Conservation (phyloP, 2,329 filamentous ascomycete species). For the Harringtonia lauricola region DNA sequence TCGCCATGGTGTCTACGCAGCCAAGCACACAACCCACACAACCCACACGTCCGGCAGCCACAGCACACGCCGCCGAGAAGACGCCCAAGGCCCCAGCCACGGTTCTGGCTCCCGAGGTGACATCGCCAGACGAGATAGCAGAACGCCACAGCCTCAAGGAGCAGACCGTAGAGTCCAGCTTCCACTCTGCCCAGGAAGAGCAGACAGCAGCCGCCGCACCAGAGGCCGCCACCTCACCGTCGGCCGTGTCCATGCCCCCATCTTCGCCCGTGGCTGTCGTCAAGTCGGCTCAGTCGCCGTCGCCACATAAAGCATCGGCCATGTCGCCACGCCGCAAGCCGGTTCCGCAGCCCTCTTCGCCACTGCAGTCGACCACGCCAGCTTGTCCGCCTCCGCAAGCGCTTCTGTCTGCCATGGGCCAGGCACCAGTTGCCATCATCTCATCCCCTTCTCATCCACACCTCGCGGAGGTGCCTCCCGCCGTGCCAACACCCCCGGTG, state of each 20-base stretch:
- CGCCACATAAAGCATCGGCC: neutral
- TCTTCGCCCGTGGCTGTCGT: slow-evolving; percentile 10
- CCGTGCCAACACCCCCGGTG: slow-evolving; percentile 5
- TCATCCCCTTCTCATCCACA: neutral
- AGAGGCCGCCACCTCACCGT: neutral
- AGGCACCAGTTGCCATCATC: neutral
- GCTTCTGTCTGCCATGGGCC: slow-evolving; percentile 7
- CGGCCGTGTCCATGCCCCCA: neutral
- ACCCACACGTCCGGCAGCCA: neutral
- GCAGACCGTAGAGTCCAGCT: slow-evolving; percentile 25
- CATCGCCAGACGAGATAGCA: slow-evolving; percentile 5
- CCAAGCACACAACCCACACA: slow-evolving; percentile 1
- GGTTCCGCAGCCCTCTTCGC: slow-evolving; percentile 6
- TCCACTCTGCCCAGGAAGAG: slow-evolving; percentile 34
- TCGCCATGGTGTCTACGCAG: slow-evolving; percentile 3
- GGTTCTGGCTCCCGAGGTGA: neutral
- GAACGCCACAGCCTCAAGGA: slow-evolving; percentile 16
- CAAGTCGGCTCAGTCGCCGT: slow-evolving; percentile 5
- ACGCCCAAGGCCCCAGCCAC: neutral
- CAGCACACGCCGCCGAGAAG: neutral
- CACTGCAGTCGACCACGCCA: slow-evolving; percentile 11
- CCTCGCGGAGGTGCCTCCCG: neutral
- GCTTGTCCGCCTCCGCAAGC: slow-evolving; percentile 10
- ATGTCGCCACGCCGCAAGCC: slow-evolving; percentile 8
- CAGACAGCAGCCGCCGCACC: slow-evolving; percentile 18